Evolutionary conservation across 2,329 filamentous ascomycete species (phyloP).

Genomic region (Ceratocystis papillata): DNA sequence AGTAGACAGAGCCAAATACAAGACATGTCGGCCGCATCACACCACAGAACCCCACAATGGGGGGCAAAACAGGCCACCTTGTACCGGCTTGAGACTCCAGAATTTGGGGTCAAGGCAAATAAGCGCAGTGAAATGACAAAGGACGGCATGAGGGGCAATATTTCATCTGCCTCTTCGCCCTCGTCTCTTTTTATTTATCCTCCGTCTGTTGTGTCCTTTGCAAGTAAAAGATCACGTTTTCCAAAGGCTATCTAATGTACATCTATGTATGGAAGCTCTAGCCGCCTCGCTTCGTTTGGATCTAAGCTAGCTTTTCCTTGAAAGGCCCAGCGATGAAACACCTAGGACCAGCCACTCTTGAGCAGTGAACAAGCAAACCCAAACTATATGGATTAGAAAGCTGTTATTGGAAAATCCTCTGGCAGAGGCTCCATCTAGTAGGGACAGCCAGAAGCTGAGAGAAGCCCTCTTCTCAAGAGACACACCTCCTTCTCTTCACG

Average conservation of each 20-base stretch:
- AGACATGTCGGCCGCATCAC: conserved; percentile 2
- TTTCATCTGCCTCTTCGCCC: too few relatives aligned
- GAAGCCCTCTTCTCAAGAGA: neutral
- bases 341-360: neutral
- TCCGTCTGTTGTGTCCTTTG: neutral
- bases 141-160: neutral
- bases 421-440: neutral
- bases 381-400: too few relatives aligned
- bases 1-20: neutral
- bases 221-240: neutral
- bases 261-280: conserved; percentile 8
- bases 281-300: conserved; percentile 11
- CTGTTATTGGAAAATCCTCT: too few relatives aligned
- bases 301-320: neutral
- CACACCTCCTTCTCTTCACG: neutral
- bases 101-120: neutral
- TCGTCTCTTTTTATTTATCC: too few relatives aligned
- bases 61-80: conserved; percentile 16
- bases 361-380: neutral
- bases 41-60: conserved; percentile 17
- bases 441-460: neutral
- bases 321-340: conserved; percentile 2
- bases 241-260: neutral
- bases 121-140: neutral
- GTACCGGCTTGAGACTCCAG: conserved; percentile 1